Evolutionary conservation across 768 basidiomycete species (phyloP).

Genomic region (Pulveroboletus sp.): DNA sequence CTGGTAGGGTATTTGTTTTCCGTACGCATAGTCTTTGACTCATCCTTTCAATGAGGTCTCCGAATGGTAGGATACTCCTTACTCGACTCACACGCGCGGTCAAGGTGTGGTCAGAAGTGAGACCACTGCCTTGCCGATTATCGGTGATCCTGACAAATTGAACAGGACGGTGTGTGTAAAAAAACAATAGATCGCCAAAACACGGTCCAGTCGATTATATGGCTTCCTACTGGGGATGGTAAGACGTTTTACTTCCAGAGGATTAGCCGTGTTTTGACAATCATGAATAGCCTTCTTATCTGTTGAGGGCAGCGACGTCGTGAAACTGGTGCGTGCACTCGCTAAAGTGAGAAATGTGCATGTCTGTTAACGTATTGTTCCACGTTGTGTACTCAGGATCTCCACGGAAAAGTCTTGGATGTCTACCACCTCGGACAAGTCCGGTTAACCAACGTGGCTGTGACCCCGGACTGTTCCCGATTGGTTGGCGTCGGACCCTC

Average conservation of each 20-base stretch:
- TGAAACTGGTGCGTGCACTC: slow-evolving; percentile 39
- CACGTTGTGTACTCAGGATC: slow-evolving; percentile 33
- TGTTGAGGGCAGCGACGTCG: slow-evolving; percentile 47
- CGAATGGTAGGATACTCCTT: slow-evolving; percentile 42
- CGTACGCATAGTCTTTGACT: neutral
- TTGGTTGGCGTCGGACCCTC: slow-evolving; percentile 51
- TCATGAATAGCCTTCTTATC: slow-evolving; percentile 45
- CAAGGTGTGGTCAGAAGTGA: slow-evolving; percentile 53
- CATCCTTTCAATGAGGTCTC: slow-evolving; percentile 38
- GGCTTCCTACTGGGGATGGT: slow-evolving; percentile 52
- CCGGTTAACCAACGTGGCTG: slow-evolving; percentile 47
- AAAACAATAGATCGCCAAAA: slow-evolving; percentile 48
- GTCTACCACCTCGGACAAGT: slow-evolving; percentile 44
- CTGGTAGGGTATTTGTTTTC: slow-evolving; percentile 32
- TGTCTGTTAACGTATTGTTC: slow-evolving; percentile 15
- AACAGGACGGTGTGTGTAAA: slow-evolving; percentile 48
- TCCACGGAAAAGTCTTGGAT: slow-evolving; percentile 44
- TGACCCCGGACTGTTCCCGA: slow-evolving; percentile 45
- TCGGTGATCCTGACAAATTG: slow-evolving; percentile 6
- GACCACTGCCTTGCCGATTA: slow-evolving; percentile 8
- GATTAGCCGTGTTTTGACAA: slow-evolving; percentile 12
- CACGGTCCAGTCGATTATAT: slow-evolving; percentile 48
- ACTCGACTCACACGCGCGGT: slow-evolving; percentile 48
- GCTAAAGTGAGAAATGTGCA: slow-evolving; percentile 3
- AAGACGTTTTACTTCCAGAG: slow-evolving; percentile 5